phyloP scores from a whole-genome alignment of 83 land plant species.

The Picea abies region DNA sequence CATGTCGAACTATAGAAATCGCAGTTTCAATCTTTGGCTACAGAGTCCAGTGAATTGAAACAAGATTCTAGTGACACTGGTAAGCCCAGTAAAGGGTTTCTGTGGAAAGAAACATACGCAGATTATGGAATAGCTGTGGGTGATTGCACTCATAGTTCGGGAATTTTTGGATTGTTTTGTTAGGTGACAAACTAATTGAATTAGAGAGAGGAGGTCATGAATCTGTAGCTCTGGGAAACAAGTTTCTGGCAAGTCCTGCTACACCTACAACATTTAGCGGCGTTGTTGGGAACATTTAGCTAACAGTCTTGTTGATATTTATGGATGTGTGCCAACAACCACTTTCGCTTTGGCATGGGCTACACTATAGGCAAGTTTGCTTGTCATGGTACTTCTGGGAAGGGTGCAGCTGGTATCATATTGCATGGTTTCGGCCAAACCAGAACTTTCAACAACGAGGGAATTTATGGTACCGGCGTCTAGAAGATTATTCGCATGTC shows the following conservation, averaged over 20 bases:
- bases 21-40: not conserved
- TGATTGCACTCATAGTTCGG: not conserved
- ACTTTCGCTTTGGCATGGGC: constrained; percentile 13
- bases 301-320: constrained; percentile 29
- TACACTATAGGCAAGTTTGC: constrained; percentile 37
- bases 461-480: constrained; percentile 56
- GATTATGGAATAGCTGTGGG: not conserved
- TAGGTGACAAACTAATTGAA: constrained; percentile 4
- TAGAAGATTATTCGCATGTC: constrained; percentile 30
- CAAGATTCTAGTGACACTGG: constrained; percentile 12
- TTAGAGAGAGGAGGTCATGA: constrained; percentile 11
- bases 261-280: constrained; percentile 14
- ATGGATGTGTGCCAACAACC: constrained; percentile 1
- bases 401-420: constrained; percentile 30
- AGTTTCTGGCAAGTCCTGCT: constrained; percentile 38
- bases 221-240: constrained; percentile 20
- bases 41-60: constrained; percentile 6
- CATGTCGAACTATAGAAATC: not conserved
- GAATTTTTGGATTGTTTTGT: not conserved
- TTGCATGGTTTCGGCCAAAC: constrained; percentile 29
- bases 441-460: constrained; percentile 5
- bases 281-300: too few relatives aligned
- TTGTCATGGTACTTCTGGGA: constrained; percentile 54
- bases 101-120: not conserved
- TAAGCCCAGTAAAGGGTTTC: not conserved